These are phyloP conservation scores for Solanum chilense DNA, from an alignment of 257 asterid species.

Conservation along the genomic window DNA sequence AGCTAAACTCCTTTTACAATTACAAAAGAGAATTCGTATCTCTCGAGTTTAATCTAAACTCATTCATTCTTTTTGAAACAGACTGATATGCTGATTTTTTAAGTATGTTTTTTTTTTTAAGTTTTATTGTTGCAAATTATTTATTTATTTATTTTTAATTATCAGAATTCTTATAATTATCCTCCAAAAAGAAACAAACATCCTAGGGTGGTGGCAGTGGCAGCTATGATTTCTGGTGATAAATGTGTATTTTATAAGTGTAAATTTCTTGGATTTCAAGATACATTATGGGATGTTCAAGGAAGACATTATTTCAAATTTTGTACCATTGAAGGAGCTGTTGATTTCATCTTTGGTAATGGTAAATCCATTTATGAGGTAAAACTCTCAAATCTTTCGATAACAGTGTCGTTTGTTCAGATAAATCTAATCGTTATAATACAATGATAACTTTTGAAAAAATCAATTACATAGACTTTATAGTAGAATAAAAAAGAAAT, in stretches of 20 bases:
- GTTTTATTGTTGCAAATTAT: not conserved
- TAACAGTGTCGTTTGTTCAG: not conserved
- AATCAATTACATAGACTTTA: not conserved
- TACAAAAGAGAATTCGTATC: not conserved
- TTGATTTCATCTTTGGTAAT: slow-evolving; percentile 70
- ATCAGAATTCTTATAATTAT: slow-evolving; percentile 55
- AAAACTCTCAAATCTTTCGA: not conserved
- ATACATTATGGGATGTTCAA: slow-evolving; percentile 57
- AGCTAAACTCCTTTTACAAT: not conserved
- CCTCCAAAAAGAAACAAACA: slow-evolving; percentile 15
- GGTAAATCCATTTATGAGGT: slow-evolving; percentile 84
- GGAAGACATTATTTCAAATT: slow-evolving; percentile 57
- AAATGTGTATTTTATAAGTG: slow-evolving; percentile 37
- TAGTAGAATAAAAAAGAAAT: not conserved
- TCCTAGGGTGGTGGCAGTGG: slow-evolving; percentile 26
- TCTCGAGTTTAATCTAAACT: not conserved
- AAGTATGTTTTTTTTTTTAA: not conserved
- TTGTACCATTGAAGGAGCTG: slow-evolving; percentile 55
- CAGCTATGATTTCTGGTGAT: slow-evolving; percentile 53
- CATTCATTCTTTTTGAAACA: not conserved
- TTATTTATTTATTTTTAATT: not conserved
- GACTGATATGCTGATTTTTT: not conserved
- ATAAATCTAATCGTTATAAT: not conserved
- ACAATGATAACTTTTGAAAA: not conserved
- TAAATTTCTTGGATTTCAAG: slow-evolving; percentile 54